phyloP scores from a whole-genome alignment of 1,284 basidiomycete genomes.

The Ganoderma resinaceum region DNA sequence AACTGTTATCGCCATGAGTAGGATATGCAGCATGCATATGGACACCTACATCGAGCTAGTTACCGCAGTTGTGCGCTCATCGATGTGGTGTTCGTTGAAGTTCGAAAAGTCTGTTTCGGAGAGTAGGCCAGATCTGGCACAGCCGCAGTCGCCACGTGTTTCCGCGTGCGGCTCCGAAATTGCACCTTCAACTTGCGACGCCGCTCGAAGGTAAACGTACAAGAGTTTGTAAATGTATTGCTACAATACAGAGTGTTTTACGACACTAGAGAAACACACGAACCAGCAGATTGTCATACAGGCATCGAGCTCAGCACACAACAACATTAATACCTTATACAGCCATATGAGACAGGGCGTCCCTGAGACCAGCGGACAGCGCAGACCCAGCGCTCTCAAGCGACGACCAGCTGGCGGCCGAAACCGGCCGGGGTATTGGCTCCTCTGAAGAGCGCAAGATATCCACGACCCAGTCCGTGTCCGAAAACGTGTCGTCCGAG shows the following conservation, averaged over 20 bases:
- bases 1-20: background rate
- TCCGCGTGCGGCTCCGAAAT: background rate
- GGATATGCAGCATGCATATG: background rate
- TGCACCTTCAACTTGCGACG: too few relatives aligned
- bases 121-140: background rate
- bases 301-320: background rate
- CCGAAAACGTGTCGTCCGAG: conserved; percentile 5
- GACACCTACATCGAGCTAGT: background rate
- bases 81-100: background rate
- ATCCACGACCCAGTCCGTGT: conserved; percentile 15
- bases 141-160: background rate
- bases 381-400: conserved; percentile 12
- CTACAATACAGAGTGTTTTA: background rate
- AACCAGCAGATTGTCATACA: background rate
- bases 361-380: background rate
- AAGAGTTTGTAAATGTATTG: background rate
- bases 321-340: background rate
- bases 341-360: background rate
- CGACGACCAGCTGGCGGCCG: conserved; percentile 25
- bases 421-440: conserved; percentile 8
- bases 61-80: background rate
- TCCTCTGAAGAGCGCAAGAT: conserved; percentile 6
- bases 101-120: background rate
- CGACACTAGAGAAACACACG: background rate
- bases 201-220: too few relatives aligned